Conservation (phyloP, 257 asterid genomes). For the Capsicum chinense region DNA sequence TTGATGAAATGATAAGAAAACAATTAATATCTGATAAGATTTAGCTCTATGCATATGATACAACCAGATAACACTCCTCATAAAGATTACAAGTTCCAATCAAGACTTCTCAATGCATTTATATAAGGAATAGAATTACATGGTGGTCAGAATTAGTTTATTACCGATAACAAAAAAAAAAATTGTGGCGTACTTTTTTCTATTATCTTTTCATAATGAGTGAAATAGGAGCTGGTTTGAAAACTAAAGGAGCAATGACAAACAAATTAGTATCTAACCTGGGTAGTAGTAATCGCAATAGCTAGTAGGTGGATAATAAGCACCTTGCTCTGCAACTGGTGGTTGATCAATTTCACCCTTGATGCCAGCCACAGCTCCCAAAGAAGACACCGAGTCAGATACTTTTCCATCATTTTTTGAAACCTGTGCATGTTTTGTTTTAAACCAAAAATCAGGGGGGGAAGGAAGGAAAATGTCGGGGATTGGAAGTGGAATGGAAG, state of each 20-base stretch:
- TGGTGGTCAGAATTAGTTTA: not conserved
- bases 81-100: not conserved
- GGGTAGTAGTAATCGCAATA: constrained; percentile 65
- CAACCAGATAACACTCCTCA: not conserved
- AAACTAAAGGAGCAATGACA: constrained; percentile 23
- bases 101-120: not conserved
- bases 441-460: not conserved
- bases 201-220: not conserved
- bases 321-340: constrained; percentile 54
- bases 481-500: too few species aligned
- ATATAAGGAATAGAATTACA: not conserved
- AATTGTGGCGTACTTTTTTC: not conserved
- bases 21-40: not conserved
- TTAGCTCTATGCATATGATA: not conserved
- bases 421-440: constrained; percentile 39
- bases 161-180: not conserved
- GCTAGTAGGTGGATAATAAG: constrained; percentile 58
- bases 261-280: constrained; percentile 48
- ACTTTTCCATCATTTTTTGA: constrained; percentile 46
- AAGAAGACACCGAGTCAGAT: constrained; percentile 43
- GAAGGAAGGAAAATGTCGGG: not conserved
- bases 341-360: constrained; percentile 48
- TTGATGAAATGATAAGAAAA: not conserved
- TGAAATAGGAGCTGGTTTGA: not conserved
- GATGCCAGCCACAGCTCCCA: constrained; percentile 43